Evolutionary conservation across 345 rosid species (phyloP), one percentile per base, ranked within the genome.

Genomic region (Fremontodendron californicum): DNA sequence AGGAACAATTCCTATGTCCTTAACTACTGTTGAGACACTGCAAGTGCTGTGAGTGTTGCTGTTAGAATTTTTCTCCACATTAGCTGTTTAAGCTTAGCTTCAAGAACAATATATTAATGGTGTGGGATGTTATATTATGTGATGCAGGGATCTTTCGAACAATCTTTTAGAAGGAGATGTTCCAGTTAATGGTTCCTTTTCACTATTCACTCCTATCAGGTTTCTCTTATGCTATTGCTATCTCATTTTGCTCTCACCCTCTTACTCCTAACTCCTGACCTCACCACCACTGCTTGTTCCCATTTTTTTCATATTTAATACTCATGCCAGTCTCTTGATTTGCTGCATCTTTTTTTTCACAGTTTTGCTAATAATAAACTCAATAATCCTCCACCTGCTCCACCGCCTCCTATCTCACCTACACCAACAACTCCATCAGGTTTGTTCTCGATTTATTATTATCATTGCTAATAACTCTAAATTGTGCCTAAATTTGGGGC

Each of bases 101-200:
- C 43, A 21, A 51, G 73, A 62, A 25, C 23, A 13, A 37, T 35
- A 15, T 61, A 6, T 43, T 42, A 57, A 55, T 57, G 49, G 69
- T 33, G 55, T 77, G 48, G 65, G 67, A 64, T 57, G 54, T 35
- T 51, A 68, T 71, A 10, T 57, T 39, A 77, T 71, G 15, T 84
- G 71, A 84, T 88, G 80, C 87, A 95, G 98, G 79, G 97, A 95
- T 88, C 91, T 95, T 79, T 93, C 99, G 54, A 84, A 89, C 82
- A 93, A 95, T 83, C 0, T 0, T 0, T 90, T 95, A 39, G 29
- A 0, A 9, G 99, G 99, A 83, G 86, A 83, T 73, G 65, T 85
- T 82, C 99, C 98, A 3, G 77, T 81, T 68, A 90, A 90, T 72
- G 99, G 99, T 73, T 95, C 98, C 74, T 95, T 95, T 82, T 84